Evolutionary conservation across 1,284 basidiomycete species (phyloP).

Genomic region (Cryptococcus wingfieldii): DNA sequence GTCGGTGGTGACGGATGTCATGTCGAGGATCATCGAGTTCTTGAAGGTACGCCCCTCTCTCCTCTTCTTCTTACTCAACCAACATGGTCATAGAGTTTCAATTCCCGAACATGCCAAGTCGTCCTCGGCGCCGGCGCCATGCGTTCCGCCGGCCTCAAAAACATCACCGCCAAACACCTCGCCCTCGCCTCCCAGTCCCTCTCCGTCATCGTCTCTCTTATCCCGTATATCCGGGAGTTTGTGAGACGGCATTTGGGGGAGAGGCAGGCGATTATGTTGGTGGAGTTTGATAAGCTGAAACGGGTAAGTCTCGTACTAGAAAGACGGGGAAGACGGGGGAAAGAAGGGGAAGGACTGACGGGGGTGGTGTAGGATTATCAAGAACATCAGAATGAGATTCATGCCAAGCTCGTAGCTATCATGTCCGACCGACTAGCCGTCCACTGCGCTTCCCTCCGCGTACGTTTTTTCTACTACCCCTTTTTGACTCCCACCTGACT

Average conservation of each 20-base stretch:
- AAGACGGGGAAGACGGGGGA: neutral
- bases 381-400: conserved; percentile 99
- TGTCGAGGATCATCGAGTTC: conserved; percentile 91
- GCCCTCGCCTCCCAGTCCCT: conserved; percentile 93
- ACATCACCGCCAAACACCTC: conserved; percentile 97
- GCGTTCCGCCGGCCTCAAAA: conserved; percentile 93
- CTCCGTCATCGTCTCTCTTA: conserved; percentile 89
- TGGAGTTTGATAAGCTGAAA: conserved; percentile 98
- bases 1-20: conserved; percentile 85
- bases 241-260: conserved; percentile 85
- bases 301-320: conserved; percentile 56
- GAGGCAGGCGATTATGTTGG: conserved; percentile 92
- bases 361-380: conserved; percentile 71
- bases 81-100: conserved; percentile 62
- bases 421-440: conserved; percentile 92
- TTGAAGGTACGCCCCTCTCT: conserved; percentile 58
- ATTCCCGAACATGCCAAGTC: conserved; percentile 96
- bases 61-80: neutral
- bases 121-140: conserved; percentile 97
- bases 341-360: neutral
- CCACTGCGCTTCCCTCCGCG: conserved; percentile 57
- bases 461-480: conserved; percentile 9
- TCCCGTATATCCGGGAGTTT: conserved; percentile 91
- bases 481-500: conserved; percentile 1
- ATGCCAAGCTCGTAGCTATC: conserved; percentile 94